Evolutionary conservation across 495 filamentous ascomycete genomes (phyloP), one percentile per base, ranked within the genome.

Genomic region (Jackrogersella minutella): DNA sequence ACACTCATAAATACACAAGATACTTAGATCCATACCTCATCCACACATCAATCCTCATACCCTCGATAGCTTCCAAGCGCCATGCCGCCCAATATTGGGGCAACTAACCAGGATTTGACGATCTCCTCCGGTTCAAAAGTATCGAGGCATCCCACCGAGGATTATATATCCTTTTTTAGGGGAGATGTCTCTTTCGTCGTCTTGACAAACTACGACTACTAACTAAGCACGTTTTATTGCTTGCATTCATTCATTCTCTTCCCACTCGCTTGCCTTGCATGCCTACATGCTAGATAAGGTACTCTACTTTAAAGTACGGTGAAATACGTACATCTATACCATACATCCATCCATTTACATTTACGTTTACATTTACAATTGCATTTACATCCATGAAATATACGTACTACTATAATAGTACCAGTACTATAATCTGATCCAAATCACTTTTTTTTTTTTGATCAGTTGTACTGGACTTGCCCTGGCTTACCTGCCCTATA

Each of bases 11-110:
- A 30, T 30, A 30, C 26, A 30, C 7, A n/a, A n/a, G n/a, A n/a
- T 30, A 30, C 7, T 3, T 30, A 30, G 26, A 30, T 30, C 3
- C 26, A 30, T 30, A 30, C 26, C 26, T 16, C 40, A 34, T 33
- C 40, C 39, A 41, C 31, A 28, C 41, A 8, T 43, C 30, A 17
- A 43, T 51, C 59, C 55, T 37, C 39, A 17, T 55, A 56, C 58
- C 55, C 34, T 40, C 37, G 36, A 58, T 39, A 37, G 17, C 47
- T 16, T 39, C 34, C 69, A 76, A 76, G 74, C 74, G 74, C 74
- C 69, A 73, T 71, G 69, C 65, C 67, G 72, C 69, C 70, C 62
- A 67, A 65, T 64, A 76, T 70, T 72, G 69, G 72, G 17, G 61
- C 53, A 67, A 44, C 30, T 68, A 24, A 56, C 71, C 69, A 70